A percentile compares a stretch with the other conserved stretches of the same genome.
These are phyloP conservation scores for Plectosphaerella cucumerina DNA, from an alignment of 2,329 filamentous ascomycete genomes.

Conservation along the genomic window DNA sequence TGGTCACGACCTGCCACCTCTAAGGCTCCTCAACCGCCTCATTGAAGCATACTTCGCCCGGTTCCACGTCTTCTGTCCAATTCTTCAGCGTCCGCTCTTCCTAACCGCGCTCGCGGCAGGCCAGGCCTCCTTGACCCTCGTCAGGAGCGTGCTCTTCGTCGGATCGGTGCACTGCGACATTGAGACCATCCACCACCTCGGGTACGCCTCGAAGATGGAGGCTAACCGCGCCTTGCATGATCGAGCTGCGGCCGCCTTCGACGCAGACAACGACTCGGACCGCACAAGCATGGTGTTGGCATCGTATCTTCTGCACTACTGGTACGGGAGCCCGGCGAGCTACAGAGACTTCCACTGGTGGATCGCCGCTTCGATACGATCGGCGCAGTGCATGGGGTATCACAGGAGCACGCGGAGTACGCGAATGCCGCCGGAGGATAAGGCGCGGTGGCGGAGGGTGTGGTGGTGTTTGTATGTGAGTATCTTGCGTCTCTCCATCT, in stretches of 20 bases:
- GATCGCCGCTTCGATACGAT: not conserved
- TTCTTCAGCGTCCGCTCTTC: not conserved
- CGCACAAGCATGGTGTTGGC: not conserved
- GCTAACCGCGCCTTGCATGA: not conserved
- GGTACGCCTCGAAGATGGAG: not conserved
- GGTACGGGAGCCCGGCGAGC: not conserved
- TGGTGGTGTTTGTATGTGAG: conserved; percentile 4
- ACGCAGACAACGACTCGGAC: not conserved
- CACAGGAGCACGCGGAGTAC: not conserved
- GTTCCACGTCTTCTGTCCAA: conserved; percentile 1
- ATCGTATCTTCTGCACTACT: conserved; percentile 1
- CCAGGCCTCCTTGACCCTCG: not conserved
- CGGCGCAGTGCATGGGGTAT: conserved; percentile 3
- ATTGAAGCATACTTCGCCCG: not conserved
- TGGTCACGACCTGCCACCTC: not conserved
- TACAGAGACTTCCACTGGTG: conserved; percentile 2
- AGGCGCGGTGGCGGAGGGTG: not conserved
- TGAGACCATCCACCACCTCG: not conserved
- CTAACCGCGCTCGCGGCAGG: not conserved
- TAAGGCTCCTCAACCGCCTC: not conserved
- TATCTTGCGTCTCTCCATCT: not conserved
- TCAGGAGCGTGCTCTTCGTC: conserved; percentile 1
- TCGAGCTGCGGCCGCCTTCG: not conserved
- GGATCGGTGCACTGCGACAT: not conserved
- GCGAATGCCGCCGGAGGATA: not conserved